A percentile compares a stretch with the other conserved stretches of the same genome.
phyloP scores from a whole-genome alignment of 2,329 filamentous ascomycete species.

The Akanthomyces uredinophilus region DNA sequence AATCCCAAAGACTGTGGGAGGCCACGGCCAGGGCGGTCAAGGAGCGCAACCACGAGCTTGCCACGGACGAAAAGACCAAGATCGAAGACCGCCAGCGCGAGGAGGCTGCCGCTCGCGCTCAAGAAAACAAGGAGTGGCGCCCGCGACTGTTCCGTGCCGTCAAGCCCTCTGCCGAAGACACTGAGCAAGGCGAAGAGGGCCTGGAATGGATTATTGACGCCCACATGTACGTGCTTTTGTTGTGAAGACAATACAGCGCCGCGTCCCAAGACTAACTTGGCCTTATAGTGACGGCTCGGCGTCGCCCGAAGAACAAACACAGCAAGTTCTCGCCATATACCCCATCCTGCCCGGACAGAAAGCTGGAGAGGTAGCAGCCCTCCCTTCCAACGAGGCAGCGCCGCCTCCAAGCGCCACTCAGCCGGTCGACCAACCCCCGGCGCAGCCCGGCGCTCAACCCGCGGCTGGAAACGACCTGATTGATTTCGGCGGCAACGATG shows the following conservation, averaged over 20 bases:
- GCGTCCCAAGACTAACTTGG: neutral
- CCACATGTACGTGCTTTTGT: constrained; percentile 57
- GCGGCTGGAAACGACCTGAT: constrained; percentile 41
- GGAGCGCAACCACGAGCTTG: constrained; percentile 77
- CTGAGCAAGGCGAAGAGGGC: constrained; percentile 78
- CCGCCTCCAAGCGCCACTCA: neutral
- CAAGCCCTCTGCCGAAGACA: constrained; percentile 61
- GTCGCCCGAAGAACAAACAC: constrained; percentile 62
- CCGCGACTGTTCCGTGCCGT: constrained; percentile 80
- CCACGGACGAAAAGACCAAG: constrained; percentile 93
- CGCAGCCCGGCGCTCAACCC: constrained; percentile 16
- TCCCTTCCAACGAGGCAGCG: constrained; percentile 46
- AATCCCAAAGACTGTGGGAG: constrained; percentile 85
- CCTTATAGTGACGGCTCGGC: constrained; percentile 31
- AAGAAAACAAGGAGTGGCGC: constrained; percentile 79
- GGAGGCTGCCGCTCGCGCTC: constrained; percentile 73
- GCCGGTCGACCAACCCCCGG: too few species aligned
- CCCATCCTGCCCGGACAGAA: constrained; percentile 78
- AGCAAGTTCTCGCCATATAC: constrained; percentile 82
- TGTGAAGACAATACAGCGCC: too few species aligned
- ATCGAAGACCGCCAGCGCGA: constrained; percentile 90
- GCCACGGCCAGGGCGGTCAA: constrained; percentile 77
- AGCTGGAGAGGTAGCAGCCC: constrained; percentile 41
- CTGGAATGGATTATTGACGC: constrained; percentile 94
- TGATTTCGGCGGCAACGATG: constrained; percentile 45